Evolutionary conservation across 306 rosid genomes (phyloP).

Genomic region (Corylus americana): DNA sequence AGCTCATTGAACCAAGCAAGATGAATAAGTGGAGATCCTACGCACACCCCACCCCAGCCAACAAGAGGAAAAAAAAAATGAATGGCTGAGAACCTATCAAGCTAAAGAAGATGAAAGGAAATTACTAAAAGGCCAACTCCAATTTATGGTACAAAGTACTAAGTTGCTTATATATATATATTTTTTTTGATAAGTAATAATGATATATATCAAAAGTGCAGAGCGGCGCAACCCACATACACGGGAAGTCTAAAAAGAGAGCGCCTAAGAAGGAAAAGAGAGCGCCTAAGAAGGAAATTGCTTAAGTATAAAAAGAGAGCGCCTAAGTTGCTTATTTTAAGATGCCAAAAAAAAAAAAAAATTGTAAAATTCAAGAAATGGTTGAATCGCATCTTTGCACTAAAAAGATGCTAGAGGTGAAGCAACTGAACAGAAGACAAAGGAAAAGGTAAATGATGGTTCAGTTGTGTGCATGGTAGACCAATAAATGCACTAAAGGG

Average conservation of each 20-base stretch:
- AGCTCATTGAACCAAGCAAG: neutral
- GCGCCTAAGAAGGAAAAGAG: no score
- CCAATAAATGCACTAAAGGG: neutral
- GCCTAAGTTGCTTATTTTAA: neutral
- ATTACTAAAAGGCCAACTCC: neutral
- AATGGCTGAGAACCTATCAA: neutral
- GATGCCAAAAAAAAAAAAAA: neutral
- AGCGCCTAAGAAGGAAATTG: no score
- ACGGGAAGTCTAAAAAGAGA: no score
- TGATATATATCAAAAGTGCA: no score
- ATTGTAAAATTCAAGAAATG: neutral
- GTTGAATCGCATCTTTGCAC: neutral
- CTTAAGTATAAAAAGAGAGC: no score
- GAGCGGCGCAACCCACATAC: no score
- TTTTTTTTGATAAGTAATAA: no score
- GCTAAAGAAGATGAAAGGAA: neutral
- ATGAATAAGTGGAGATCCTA: neutral
- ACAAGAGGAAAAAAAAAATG: neutral
- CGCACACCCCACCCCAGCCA: neutral
- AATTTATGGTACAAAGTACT: neutral
- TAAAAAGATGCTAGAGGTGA: neutral
- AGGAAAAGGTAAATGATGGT: neutral
- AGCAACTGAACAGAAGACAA: neutral
- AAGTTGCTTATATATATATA: neutral
- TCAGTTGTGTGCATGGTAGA: conserved; percentile 1